Evolutionary conservation across 2,329 filamentous ascomycete species (phyloP), one percentile per base, ranked within the genome.

Genomic region (Pyrenophora seminiperda): DNA sequence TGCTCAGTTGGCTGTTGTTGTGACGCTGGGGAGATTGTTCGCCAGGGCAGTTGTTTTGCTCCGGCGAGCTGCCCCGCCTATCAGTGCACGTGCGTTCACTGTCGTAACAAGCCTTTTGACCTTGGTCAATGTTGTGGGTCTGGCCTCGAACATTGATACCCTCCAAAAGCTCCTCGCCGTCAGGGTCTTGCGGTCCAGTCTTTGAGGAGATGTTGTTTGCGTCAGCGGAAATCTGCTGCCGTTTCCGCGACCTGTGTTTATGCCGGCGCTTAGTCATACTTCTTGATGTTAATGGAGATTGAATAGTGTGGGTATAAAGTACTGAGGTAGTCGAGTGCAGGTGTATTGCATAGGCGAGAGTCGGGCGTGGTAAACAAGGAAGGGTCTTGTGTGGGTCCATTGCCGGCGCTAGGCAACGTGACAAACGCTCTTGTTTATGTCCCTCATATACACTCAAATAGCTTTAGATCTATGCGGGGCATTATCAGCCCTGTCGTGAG

Each of bases 341-440:
- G 32, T 10, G 4, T 15, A 32, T 24, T 27, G 24, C 10, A 27
- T 10, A 27, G 24, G 10, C 13, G 15, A 36, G 20, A n/a, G 18
- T 22, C 2, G 20, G 30, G 7, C 14, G 15, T n/a, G n/a, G 33
- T 36, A 36, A 22, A 48, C 45, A 47, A 48, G 36, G 38, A 31
- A 48, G 36, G 38, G 30, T 17, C 3, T 42, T 48, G 46, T 48
- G 46, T 42, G 46, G 45, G 45, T 36, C 45, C 22, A 31, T 42
- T 47, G 45, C 37, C 15, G 14, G 22, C 38, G 22, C 46, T 43
- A 48, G 32, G 14, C n/a, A 31, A 32, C 7, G 11, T 7, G 33
- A 32, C 31, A 15, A 24, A 37, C 10, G 18, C 14, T 43, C 18
- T 31, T 18, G n/a, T n/a, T n/a, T n/a, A n/a, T 48, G 32, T 27